A percentile compares a stretch with the other conserved stretches of the same genome.
Evolutionary conservation across 2,329 filamentous ascomycete species (phyloP).

Genomic region (Stenocarpella maydis): DNA sequence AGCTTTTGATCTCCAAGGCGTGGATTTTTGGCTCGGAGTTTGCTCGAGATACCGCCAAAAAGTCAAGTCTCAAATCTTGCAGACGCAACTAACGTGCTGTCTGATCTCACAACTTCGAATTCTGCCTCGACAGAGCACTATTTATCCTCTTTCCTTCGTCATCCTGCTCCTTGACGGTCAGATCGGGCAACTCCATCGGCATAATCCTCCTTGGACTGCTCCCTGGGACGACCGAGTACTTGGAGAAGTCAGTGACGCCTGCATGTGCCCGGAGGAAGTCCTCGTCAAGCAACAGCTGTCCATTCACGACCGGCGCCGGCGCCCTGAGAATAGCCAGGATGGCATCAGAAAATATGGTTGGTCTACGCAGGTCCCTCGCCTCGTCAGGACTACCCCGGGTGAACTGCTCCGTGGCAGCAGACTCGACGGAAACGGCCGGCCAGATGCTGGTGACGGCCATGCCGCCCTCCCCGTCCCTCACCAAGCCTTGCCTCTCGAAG

Average conservation of each 20-base stretch:
- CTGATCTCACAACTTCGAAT: conserved; percentile 49
- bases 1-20: background rate
- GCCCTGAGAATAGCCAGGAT: conserved; percentile 75
- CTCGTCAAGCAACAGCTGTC: conserved; percentile 77
- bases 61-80: background rate
- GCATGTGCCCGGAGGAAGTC: conserved; percentile 75
- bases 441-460: conserved; percentile 86
- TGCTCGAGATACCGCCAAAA: conserved; percentile 20
- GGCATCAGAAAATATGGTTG: conserved; percentile 81
- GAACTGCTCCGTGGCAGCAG: conserved; percentile 72
- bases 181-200: conserved; percentile 72
- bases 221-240: conserved; percentile 75
- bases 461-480: conserved; percentile 44
- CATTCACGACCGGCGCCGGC: conserved; percentile 70
- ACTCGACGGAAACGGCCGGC: conserved; percentile 81
- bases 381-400: conserved; percentile 54
- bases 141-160: conserved; percentile 80
- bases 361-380: conserved; percentile 68
- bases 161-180: conserved; percentile 79
- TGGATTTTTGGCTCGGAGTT: background rate
- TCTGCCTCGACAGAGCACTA: conserved; percentile 56
- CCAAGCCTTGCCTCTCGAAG: conserved; percentile 70
- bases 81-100: background rate
- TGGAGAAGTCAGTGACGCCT: conserved; percentile 74
- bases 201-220: conserved; percentile 76